Evolutionary conservation across 306 rosid genomes (phyloP), one percentile per base, ranked within the genome.

Genomic region (Adenanthera pavonina): DNA sequence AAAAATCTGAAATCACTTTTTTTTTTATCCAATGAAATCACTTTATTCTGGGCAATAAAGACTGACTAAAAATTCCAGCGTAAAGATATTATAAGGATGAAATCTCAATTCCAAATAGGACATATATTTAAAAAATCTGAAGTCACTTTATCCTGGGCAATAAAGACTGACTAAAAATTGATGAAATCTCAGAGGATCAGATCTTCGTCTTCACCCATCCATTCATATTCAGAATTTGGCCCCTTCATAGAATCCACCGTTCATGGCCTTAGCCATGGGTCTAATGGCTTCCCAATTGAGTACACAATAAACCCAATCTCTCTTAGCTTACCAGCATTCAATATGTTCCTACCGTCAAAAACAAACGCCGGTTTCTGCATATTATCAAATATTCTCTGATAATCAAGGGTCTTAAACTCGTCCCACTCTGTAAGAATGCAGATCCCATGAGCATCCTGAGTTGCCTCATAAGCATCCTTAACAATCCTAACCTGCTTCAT

Each of bases 361-460:
- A 91, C 88, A 88, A 90, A 93, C 19, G 98, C 97, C 6, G 98
- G 98, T 72, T 91, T 93, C 85, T 84, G 91, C 97, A 93, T 91
- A 13, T 72, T 81, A 11, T 89, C 77, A 84, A 74, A 93, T 17
- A 93, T 85, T 84, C 76, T 91, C 53, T 90, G 79, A 80, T 76
- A 93, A 89, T 91, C 98, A 70, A 93, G 88, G 15, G 44, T 78
- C 92, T 80, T 93, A 87, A 93, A 91, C 73, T 91, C 97, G 34
- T 93, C 97, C 97, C 98, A 93, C 86, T 93, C 98, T 0, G 98
- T 93, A 5, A 93, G 89, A 88, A 93, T 84, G 87, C 98, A 93
- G 16, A 93, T 78, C 6, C 92, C 98, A 83, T 93, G 98, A 83
- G 97, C 93, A 79, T 87, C 91, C 77, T 75, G 85, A 0, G 88